Conservation (phyloP, 192 early-diverging fungal genomes). For the Chytriomyces sp. region DNA sequence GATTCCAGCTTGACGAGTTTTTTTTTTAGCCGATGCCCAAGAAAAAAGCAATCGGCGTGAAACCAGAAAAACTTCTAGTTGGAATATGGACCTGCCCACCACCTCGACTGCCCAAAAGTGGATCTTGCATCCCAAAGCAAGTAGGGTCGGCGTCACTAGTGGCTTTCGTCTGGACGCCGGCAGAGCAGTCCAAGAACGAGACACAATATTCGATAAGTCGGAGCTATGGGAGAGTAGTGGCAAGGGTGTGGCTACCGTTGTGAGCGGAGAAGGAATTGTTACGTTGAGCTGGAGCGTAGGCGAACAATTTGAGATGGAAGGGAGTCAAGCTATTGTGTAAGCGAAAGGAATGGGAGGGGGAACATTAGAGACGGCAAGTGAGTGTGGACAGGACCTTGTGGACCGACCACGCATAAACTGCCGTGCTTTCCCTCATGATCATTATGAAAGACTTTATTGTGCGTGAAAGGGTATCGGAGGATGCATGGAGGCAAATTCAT, state of each 20-base stretch:
- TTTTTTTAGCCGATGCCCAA: neutral
- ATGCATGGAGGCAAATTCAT: no score
- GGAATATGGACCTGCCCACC: neutral
- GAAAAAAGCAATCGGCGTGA: neutral
- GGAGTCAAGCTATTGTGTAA: no score
- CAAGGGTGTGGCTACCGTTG: neutral
- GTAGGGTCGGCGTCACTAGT: neutral
- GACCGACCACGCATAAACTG: no score
- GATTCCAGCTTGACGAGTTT: no score
- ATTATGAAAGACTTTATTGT: no score
- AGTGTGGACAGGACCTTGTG: no score
- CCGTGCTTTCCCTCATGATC: no score
- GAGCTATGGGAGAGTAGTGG: neutral
- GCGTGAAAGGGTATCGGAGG: no score
- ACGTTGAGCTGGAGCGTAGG: neutral
- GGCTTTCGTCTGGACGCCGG: no score
- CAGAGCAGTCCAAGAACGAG: neutral
- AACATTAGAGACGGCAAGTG: no score
- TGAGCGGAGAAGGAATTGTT: neutral
- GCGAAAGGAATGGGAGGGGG: no score
- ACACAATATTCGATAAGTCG: neutral
- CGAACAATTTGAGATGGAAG: neutral
- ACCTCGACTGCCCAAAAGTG: neutral
- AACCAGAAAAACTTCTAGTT: neutral
- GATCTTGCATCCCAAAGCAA: neutral